phyloP scores from a whole-genome alignment of 805 yeast genomes.

The Pichia deserticola region DNA sequence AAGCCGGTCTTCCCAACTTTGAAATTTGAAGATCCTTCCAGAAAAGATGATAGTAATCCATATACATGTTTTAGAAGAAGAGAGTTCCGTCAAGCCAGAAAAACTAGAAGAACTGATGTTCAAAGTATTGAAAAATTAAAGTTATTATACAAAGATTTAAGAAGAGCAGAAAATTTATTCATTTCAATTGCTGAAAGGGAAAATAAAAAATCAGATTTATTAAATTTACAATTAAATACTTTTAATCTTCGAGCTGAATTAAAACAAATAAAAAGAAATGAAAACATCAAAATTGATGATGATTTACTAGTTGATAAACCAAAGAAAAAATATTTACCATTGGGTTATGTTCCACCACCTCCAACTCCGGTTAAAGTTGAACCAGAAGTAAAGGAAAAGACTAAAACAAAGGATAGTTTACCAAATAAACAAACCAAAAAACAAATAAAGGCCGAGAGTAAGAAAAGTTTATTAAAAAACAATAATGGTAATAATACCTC shows the following conservation, averaged over 20 bases:
- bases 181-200: slow-evolving; percentile 71
- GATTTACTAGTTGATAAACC: slow-evolving; percentile 56
- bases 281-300: slow-evolving; percentile 77
- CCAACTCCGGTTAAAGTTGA: slow-evolving; percentile 5
- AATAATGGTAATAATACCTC: background rate
- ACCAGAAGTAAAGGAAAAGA: slow-evolving; percentile 7
- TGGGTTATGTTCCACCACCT: slow-evolving; percentile 10
- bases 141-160: slow-evolving; percentile 65
- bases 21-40: slow-evolving; percentile 75
- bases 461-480: background rate
- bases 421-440: background rate
- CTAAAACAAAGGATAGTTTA: slow-evolving; percentile 9
- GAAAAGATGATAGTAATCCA: slow-evolving; percentile 87
- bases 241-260: slow-evolving; percentile 69
- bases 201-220: slow-evolving; percentile 48
- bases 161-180: slow-evolving; percentile 63
- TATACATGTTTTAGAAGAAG: slow-evolving; percentile 93
- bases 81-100: slow-evolving; percentile 91
- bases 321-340: slow-evolving; percentile 49
- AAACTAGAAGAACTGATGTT: slow-evolving; percentile 90
- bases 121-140: slow-evolving; percentile 82
- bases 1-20: slow-evolving; percentile 64
- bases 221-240: slow-evolving; percentile 56
- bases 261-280: slow-evolving; percentile 64
- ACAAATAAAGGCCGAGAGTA: background rate